Conservation (phyloP, 495 filamentous ascomycete species). For the Penicillium malachiteum region DNA sequence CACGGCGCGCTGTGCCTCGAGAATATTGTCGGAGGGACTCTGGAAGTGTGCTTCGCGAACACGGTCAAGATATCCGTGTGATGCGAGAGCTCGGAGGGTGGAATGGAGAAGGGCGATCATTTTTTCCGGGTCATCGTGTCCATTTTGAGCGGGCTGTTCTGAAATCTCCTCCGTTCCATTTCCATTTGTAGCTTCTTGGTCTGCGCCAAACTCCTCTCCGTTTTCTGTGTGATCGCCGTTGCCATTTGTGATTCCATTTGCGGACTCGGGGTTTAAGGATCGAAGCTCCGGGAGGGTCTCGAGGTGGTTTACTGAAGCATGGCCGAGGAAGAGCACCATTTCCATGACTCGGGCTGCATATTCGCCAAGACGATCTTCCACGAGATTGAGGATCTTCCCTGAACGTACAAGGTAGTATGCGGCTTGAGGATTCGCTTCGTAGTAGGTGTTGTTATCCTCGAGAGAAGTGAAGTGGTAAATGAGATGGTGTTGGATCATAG, state of each 20-base stretch:
- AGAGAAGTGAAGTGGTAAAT: slow-evolving; percentile 69
- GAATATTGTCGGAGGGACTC: slow-evolving; percentile 48
- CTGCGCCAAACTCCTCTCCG: too few relatives aligned
- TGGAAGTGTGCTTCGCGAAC: slow-evolving; percentile 52
- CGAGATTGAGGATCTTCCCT: slow-evolving; percentile 76
- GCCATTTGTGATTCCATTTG: slow-evolving; percentile 35
- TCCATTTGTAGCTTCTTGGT: slow-evolving; percentile 17
- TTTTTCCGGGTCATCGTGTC: slow-evolving; percentile 17
- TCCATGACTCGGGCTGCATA: slow-evolving; percentile 69
- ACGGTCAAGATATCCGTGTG: slow-evolving; percentile 48
- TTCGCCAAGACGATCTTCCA: slow-evolving; percentile 67
- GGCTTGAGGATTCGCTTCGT: slow-evolving; percentile 72
- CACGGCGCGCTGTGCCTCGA: slow-evolving; percentile 46
- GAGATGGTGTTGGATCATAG: slow-evolving; percentile 86
- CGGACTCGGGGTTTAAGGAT: slow-evolving; percentile 5
- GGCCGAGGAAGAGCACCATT: slow-evolving; percentile 73
- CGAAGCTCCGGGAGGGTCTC: slow-evolving; percentile 41
- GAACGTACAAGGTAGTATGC: slow-evolving; percentile 77
- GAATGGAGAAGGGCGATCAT: slow-evolving; percentile 38
- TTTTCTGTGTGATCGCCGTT: slow-evolving; percentile 9
- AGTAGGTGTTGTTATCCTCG: slow-evolving; percentile 64
- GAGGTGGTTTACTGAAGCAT: slow-evolving; percentile 72
- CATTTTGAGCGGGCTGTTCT: slow-evolving; percentile 16
- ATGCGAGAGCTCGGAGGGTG: slow-evolving; percentile 45
- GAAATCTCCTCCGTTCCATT: slow-evolving; percentile 19